A percentile compares a stretch with the other conserved stretches of the same genome.
Evolutionary conservation across 2,329 filamentous ascomycete genomes (phyloP).

Genomic region (Nemania sp.): DNA sequence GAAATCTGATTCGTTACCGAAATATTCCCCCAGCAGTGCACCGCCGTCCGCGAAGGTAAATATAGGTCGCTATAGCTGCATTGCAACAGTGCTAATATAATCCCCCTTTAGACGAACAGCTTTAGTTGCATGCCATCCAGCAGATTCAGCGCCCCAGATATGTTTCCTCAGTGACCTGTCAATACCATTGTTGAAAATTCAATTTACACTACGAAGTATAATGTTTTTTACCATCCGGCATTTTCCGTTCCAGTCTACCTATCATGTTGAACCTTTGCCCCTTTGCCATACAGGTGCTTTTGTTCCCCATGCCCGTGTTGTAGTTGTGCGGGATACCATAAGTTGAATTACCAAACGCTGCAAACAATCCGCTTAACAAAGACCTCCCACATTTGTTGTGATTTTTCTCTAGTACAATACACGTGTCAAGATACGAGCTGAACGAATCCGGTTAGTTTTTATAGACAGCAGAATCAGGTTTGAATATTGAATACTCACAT

Average conservation of each 20-base stretch:
- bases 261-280: constrained; percentile 23
- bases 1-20: constrained; percentile 4
- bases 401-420: constrained; percentile 41
- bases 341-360: constrained; percentile 26
- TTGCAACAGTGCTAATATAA: too few relatives aligned
- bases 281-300: constrained; percentile 15
- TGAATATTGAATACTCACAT: constrained; percentile 58
- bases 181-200: too few relatives aligned
- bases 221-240: too few relatives aligned
- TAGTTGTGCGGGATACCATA: constrained; percentile 12
- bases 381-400: constrained; percentile 13
- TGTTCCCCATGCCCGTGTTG: constrained; percentile 7
- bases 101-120: too few relatives aligned
- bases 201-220: too few relatives aligned
- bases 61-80: too few relatives aligned
- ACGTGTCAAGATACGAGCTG: constrained; percentile 44
- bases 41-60: too few relatives aligned
- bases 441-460: constrained; percentile 23
- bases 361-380: constrained; percentile 20
- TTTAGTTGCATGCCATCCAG: too few relatives aligned
- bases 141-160: too few relatives aligned
- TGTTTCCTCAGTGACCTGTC: too few relatives aligned
- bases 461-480: not conserved
- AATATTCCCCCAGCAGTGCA: too few relatives aligned
- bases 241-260: constrained; percentile 10